phyloP scores from a whole-genome alignment of 768 basidiomycete species.

The Calvatia gigantea region DNA sequence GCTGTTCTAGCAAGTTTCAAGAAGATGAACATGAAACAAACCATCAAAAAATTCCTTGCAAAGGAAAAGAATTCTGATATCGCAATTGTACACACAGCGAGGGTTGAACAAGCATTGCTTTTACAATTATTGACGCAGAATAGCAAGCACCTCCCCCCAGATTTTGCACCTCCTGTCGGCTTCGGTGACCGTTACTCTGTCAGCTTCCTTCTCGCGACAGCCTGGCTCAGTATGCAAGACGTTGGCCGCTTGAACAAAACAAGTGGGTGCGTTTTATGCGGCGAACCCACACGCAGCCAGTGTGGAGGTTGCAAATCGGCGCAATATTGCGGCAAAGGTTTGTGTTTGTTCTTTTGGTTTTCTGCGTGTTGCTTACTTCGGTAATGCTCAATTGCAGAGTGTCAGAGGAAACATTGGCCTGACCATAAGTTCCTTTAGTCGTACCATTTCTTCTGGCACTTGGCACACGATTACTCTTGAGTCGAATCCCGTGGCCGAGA shows the following conservation, averaged over 20 bases:
- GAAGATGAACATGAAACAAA: constrained; percentile 15
- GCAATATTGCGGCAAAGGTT: constrained; percentile 35
- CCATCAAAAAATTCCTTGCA: constrained; percentile 13
- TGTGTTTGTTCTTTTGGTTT: no score
- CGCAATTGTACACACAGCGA: constrained; percentile 13
- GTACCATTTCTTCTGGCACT: constrained; percentile 32
- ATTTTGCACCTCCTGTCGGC: constrained; percentile 18
- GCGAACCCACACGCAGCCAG: constrained; percentile 25
- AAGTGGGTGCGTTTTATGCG: constrained; percentile 36
- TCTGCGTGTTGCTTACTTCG: no score
- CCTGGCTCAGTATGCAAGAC: constrained; percentile 29
- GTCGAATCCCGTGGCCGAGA: neutral
- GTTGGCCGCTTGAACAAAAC: constrained; percentile 32
- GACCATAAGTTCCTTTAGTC: constrained; percentile 33
- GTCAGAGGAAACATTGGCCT: constrained; percentile 38
- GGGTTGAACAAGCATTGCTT: constrained; percentile 20
- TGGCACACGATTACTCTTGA: constrained; percentile 31
- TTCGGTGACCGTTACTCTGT: constrained; percentile 10
- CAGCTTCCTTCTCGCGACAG: constrained; percentile 32
- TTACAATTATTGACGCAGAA: constrained; percentile 29
- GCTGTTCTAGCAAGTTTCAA: constrained; percentile 19
- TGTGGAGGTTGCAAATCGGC: constrained; percentile 33
- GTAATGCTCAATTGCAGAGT: constrained; percentile 24
- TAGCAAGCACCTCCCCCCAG: constrained; percentile 23
- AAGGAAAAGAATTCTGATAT: neutral